Base-by-base conservation (phyloP, 805 yeast species). In the Barnettozyma siamensis region DNA sequence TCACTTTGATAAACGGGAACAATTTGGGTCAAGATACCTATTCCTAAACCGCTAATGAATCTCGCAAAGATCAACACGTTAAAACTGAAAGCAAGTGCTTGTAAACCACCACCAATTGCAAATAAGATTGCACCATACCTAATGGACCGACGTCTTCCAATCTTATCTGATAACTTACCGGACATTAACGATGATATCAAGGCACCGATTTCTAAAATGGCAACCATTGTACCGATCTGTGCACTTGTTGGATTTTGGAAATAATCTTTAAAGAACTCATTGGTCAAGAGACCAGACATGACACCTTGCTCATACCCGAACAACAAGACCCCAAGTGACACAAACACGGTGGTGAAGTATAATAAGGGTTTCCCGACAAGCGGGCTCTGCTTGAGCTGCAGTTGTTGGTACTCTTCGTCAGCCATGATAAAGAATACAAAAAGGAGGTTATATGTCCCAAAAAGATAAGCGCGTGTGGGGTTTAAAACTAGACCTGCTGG, bases 281-380 rank as follows among this genome's bases (percentile, higher is more conserved):
- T 88, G 2, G 93, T 83, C 40, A 89, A 66, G 35, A 89, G 78
- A 3, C 96, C 95, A 35, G 88, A 79, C 77, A 89, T 86, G 37
- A 88, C 95, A 43, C 96, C 96, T 63, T 88, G 88, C 57, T 82
- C 89, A 59, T 81, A 84, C 3, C 93, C 93, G 52, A 84, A 84
- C 19, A 84, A 66, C 40, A 84, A 80, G 4, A 56, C 60, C 5
- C 58, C 60, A 2, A 50, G 45, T 15, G 57, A 51, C 12, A 56
- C 60, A 31, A 56, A 55, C 18, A 51, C 46, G 2, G 59, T 53
- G 9, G 60, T 56, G 49, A 56, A 56, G 36, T 56, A 56, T 3
- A 56, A 39, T 3, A 56, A 43, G 1, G 58, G 59, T 27, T 54
- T 52, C 5, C 60, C 60, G 17, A 55, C 59, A 16, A 56, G 47